Base-by-base conservation (phyloP, 495 filamentous ascomycete genomes). In the Penicillium salamii region DNA sequence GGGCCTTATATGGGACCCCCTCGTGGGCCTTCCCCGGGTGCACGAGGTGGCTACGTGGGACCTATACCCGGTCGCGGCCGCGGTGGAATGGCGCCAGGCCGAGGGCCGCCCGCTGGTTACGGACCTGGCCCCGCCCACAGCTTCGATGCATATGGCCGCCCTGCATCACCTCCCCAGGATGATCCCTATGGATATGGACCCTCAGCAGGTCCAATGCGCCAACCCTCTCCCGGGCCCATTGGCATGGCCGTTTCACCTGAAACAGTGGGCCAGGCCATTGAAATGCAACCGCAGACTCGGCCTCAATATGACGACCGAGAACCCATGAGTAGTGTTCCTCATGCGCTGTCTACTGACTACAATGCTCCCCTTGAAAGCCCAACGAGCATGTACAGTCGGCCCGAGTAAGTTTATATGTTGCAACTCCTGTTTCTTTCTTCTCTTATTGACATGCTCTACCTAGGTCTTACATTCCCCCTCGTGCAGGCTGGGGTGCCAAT, bases 201-300 rank as follows among this genome's bases (percentile, higher is more conserved):
- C 1, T 17, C 17, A 15, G 35, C 24, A n/a, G 46, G 46, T 5
- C 46, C 28, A 24, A 48, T 48, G 46, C 46, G 36, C 35, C 46
- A 65, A 28, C 66, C 63, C 45, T 84, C 84, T 14, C 84, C 85
- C 5, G 84, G 83, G 6, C 86, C 86, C 5, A 70, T 71, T 42
- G 70, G 68, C 23, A 67, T 87, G 55, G 82, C 85, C 7, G 52
- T 80, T 11, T 66, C 68, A 13, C 48, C 62, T 3, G 76, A 82
- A 20, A 61, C 72, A 35, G 62, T 86, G 17, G 86, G 86, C n/a
- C 86, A 89, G 57, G 88, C 89, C 1, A 78, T 91, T 40, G 90
- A 92, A 62, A 92, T 95, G 89, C 85, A 71, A 74, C 87, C 54
- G 57, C 76, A 53, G 42, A 14, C 63, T 17, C 58, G 61, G 34